Percentiles rank a stretch among this genome's conserved stretches.
Evolutionary conservation across 164 flowering plant species (phyloP).

Genomic region (Vitis amurensis): DNA sequence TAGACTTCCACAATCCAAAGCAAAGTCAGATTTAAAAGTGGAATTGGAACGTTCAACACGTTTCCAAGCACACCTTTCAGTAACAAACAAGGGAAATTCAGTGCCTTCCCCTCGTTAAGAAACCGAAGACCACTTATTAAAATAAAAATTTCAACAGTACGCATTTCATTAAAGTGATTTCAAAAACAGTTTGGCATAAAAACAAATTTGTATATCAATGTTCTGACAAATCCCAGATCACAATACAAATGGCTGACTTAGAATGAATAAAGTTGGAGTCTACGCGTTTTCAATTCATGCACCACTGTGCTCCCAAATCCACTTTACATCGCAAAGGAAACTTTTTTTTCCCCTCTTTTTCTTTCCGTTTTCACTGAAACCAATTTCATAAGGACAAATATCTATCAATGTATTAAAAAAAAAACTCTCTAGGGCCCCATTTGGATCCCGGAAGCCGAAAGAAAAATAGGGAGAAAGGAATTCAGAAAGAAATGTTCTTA

Average conservation of each 20-base stretch:
- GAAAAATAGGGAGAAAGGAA: too few species aligned
- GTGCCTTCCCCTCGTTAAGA: not conserved
- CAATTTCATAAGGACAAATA: not conserved
- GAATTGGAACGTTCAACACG: slow-evolving; percentile 28
- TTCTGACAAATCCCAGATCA: too few species aligned
- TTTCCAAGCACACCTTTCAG: slow-evolving; percentile 18
- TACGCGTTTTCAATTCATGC: not conserved
- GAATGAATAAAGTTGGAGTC: too few species aligned
- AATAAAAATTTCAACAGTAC: not conserved
- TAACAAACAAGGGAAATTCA: slow-evolving; percentile 16
- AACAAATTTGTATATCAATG: too few species aligned
- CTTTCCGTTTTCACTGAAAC: not conserved
- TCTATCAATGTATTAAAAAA: not conserved
- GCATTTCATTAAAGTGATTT: not conserved
- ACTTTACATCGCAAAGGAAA: not conserved
- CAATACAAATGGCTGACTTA: too few species aligned
- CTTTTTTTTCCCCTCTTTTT: not conserved
- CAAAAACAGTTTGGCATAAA: too few species aligned
- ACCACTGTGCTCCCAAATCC: not conserved
- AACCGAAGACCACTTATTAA: slow-evolving; percentile 6
- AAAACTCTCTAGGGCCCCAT: too few species aligned
- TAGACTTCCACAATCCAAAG: slow-evolving; percentile 20
- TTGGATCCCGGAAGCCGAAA: too few species aligned
- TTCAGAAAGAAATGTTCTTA: too few species aligned
- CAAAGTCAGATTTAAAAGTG: slow-evolving; percentile 25